These are phyloP conservation scores for Aspergillus fumigatus DNA, from an alignment of 2,329 filamentous ascomycete genomes.

Conservation along the genomic window DNA sequence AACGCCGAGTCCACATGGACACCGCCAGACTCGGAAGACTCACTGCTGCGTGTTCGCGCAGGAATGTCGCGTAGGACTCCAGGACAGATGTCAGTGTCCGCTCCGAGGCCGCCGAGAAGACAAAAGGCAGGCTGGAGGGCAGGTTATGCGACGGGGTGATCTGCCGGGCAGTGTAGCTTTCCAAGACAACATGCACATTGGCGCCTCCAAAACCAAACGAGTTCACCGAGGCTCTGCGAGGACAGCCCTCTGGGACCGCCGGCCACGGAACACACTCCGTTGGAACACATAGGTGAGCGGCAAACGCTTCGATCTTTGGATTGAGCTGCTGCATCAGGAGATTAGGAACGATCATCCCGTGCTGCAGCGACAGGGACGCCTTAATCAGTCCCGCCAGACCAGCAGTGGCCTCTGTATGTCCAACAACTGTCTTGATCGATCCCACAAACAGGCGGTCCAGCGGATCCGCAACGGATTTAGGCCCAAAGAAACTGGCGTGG, in stretches of 20 bases:
- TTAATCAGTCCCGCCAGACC: slow-evolving; percentile 26
- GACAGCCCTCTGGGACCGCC: slow-evolving; percentile 13
- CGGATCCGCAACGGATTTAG: not conserved
- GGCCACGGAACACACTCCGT: slow-evolving; percentile 18
- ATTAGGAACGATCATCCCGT: slow-evolving; percentile 23
- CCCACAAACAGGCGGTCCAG: slow-evolving; percentile 10
- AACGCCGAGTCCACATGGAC: not conserved
- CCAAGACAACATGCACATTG: slow-evolving; percentile 34
- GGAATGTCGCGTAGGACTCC: not conserved
- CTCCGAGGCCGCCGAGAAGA: not conserved
- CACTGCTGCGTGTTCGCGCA: not conserved
- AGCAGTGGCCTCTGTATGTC: slow-evolving; percentile 22
- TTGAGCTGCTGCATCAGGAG: slow-evolving; percentile 19
- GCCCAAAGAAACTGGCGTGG: slow-evolving; percentile 13
- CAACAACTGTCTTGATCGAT: slow-evolving; percentile 18
- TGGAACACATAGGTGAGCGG: slow-evolving; percentile 15
- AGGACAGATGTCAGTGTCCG: not conserved
- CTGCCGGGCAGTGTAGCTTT: slow-evolving; percentile 14
- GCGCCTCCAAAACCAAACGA: slow-evolving; percentile 38
- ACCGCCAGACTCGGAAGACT: not conserved
- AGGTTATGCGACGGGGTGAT: not conserved
- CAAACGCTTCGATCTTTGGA: slow-evolving; percentile 15
- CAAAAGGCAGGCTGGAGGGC: not conserved
- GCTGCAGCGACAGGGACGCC: slow-evolving; percentile 33
- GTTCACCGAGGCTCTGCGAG: slow-evolving; percentile 38